Evolutionary conservation across 177 flowering plant species (phyloP).

Genomic region (Vitis hybrid): DNA sequence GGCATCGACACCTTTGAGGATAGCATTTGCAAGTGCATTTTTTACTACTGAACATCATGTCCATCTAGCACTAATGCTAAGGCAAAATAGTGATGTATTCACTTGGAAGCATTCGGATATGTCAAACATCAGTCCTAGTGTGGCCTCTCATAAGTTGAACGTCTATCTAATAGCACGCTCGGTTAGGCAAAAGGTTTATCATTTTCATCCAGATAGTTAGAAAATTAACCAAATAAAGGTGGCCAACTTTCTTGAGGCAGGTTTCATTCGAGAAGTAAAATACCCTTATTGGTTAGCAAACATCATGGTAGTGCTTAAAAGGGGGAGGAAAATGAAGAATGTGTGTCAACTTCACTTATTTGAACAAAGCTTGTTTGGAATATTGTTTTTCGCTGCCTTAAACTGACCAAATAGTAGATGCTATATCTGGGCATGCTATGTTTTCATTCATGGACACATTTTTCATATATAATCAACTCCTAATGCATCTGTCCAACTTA

Average conservation of each 20-base stretch:
- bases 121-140: too few relatives aligned
- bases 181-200: too few relatives aligned
- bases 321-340: neutral
- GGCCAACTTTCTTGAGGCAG: neutral
- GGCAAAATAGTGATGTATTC: too few relatives aligned
- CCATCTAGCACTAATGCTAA: too few relatives aligned
- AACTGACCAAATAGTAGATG: neutral
- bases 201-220: too few relatives aligned
- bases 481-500: neutral
- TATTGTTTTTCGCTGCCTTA: neutral
- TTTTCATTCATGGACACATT: slow-evolving; percentile 10
- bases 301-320: neutral
- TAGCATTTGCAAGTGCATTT: too few relatives aligned
- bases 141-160: too few relatives aligned
- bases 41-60: too few relatives aligned
- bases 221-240: too few relatives aligned
- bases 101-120: too few relatives aligned
- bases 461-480: neutral
- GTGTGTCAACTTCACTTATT: neutral
- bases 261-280: neutral
- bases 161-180: too few relatives aligned
- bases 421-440: neutral
- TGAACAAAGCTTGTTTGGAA: neutral
- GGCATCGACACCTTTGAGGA: too few relatives aligned
- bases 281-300: neutral